Evolutionary conservation across 768 basidiomycete species (phyloP).

Genomic region (Termitomyces titanicus): DNA sequence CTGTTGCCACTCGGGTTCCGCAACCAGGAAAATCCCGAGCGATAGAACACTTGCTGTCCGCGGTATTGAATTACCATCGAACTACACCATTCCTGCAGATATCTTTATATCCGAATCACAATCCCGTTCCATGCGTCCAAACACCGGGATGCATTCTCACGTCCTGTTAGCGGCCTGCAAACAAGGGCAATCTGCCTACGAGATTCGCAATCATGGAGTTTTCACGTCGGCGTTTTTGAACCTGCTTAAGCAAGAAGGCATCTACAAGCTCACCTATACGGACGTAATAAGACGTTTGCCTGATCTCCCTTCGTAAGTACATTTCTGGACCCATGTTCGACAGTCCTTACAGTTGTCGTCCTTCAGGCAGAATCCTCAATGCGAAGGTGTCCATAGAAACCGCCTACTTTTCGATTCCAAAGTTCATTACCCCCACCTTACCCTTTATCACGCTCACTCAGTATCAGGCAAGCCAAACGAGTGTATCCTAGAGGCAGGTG

Average conservation of each 20-base stretch:
- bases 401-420: neutral
- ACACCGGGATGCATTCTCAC: neutral
- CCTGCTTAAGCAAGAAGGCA: neutral
- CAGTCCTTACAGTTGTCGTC: neutral
- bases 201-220: neutral
- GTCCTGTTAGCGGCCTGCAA: constrained; percentile 10
- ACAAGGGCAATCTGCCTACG: neutral
- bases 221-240: constrained; percentile 1
- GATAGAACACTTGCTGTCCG: neutral
- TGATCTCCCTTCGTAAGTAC: constrained; percentile 1
- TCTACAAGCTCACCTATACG: constrained; percentile 4
- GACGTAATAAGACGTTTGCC: constrained; percentile 1
- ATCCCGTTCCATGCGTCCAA: too few relatives aligned
- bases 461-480: neutral
- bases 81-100: neutral
- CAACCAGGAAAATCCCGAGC: neutral
- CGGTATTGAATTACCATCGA: neutral
- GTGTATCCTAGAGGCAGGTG: neutral
- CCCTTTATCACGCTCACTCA: neutral
- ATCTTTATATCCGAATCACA: neutral
- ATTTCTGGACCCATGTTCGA: neutral
- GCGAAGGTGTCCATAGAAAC: neutral
- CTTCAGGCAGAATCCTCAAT: neutral
- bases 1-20: constrained; percentile 4
- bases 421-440: neutral